These are phyloP conservation scores for Annulohypoxylon maeteangense DNA, from an alignment of 495 filamentous ascomycete genomes.

Conservation along the genomic window DNA sequence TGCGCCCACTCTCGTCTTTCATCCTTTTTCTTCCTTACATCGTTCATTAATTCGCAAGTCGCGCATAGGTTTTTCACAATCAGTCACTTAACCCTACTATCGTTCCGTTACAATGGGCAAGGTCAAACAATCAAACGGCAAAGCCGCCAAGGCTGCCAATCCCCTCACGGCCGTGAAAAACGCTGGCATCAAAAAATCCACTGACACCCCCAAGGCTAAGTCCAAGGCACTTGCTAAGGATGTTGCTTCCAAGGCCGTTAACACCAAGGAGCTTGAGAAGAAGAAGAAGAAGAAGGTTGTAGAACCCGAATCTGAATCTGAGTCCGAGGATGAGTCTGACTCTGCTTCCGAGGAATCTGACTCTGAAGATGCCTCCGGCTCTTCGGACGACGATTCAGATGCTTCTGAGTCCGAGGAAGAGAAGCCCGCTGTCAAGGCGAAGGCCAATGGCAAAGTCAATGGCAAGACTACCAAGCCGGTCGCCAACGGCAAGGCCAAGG, in stretches of 20 bases:
- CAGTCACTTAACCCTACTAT: conserved; percentile 18
- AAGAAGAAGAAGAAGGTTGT: conserved; percentile 64
- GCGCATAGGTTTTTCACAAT: conserved; percentile 30
- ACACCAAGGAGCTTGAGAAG: conserved; percentile 60
- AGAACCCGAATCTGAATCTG: conserved; percentile 51
- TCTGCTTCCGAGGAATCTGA: conserved; percentile 47
- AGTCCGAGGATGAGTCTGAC: conserved; percentile 44
- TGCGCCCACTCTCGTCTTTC: conserved; percentile 11
- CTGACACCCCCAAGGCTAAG: conserved; percentile 61
- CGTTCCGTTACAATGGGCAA: conserved; percentile 64
- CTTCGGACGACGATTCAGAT: conserved; percentile 12
- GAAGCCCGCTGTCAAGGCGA: conserved; percentile 30
- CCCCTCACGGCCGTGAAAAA: conserved; percentile 54
- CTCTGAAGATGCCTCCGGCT: conserved; percentile 50
- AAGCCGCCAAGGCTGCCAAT: conserved; percentile 50
- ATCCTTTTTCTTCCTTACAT: conserved; percentile 18
- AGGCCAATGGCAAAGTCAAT: conserved; percentile 20
- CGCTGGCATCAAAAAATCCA: conserved; percentile 55
- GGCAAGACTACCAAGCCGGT: conserved; percentile 26
- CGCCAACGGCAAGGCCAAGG: conserved; percentile 38
- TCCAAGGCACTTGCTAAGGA: conserved; percentile 63
- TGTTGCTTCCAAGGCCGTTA: conserved; percentile 53
- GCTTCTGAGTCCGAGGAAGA: conserved; percentile 27
- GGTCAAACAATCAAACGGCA: conserved; percentile 62
- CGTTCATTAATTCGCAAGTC: conserved; percentile 39